A percentile compares a stretch with the other conserved stretches of the same genome.
Evolutionary conservation across 805 yeast genomes (phyloP).

Genomic region (Candida alai): DNA sequence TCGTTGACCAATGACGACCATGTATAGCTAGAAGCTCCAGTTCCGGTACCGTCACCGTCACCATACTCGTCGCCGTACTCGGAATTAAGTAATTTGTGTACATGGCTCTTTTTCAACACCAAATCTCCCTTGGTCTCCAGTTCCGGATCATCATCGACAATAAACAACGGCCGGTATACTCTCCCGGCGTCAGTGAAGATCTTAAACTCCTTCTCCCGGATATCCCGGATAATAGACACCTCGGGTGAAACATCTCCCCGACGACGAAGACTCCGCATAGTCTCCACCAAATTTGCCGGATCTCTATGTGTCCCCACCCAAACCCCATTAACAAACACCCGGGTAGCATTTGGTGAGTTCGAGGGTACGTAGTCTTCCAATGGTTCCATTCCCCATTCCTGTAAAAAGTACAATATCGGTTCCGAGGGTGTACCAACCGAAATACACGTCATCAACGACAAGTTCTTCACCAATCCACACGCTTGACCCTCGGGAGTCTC

Average conservation of each 20-base stretch:
- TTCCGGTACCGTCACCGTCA: constrained; percentile 48
- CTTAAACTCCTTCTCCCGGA: constrained; percentile 93
- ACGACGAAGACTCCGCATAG: constrained; percentile 88
- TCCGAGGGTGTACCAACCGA: constrained; percentile 98
- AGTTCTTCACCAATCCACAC: constrained; percentile 96
- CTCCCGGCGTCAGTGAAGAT: constrained; percentile 98
- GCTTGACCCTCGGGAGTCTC: constrained; percentile 99
- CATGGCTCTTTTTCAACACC: constrained; percentile 79
- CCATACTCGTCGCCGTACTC: constrained; percentile 60
- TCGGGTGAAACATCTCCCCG: constrained; percentile 94
- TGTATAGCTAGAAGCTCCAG: constrained; percentile 53
- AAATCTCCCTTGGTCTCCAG: constrained; percentile 71
- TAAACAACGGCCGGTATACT: constrained; percentile 92
- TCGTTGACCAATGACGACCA: constrained; percentile 82
- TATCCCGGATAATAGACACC: constrained; percentile 94
- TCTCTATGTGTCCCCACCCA: constrained; percentile 99
- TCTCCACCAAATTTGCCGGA: constrained; percentile 86
- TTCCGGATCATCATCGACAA: constrained; percentile 82
- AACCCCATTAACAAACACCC: constrained; percentile 96
- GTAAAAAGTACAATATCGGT: constrained; percentile 86
- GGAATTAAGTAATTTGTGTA: constrained; percentile 60
- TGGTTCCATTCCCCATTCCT: constrained; percentile 99
- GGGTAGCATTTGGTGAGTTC: constrained; percentile 83
- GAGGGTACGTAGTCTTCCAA: constrained; percentile 93
- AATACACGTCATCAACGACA: constrained; percentile 94